Percentiles rank a stretch among this genome's conserved stretches.
Evolutionary conservation across 495 filamentous ascomycete species (phyloP).

Genomic region (Parachaetomium inaequale): DNA sequence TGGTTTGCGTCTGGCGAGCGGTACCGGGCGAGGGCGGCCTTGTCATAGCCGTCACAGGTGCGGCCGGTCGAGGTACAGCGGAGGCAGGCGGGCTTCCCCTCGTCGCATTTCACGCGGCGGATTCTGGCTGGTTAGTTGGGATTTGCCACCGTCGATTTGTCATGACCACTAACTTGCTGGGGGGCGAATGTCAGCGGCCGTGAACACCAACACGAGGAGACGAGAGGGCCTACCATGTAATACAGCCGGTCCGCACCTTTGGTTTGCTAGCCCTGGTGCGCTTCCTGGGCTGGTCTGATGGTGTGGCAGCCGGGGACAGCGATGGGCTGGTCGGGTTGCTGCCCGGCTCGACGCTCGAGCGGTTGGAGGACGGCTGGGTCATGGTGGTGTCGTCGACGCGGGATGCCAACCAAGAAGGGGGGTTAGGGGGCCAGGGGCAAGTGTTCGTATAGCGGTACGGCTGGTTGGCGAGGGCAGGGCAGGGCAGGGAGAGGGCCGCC

Average conservation of each 20-base stretch:
- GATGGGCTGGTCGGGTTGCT: constrained; percentile 19
- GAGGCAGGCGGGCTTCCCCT: constrained; percentile 39
- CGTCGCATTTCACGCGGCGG: constrained; percentile 41
- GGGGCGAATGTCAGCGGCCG: neutral
- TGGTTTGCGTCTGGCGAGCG: constrained; percentile 12
- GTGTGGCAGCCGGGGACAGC: constrained; percentile 4
- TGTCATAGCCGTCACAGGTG: constrained; percentile 43
- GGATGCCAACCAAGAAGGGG: neutral
- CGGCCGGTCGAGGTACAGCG: constrained; percentile 43
- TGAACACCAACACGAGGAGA: neutral
- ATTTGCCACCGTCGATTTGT: neutral
- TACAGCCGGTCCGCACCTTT: constrained; percentile 35
- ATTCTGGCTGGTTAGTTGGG: constrained; percentile 20
- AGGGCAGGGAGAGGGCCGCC: neutral
- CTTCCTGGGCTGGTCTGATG: constrained; percentile 21
- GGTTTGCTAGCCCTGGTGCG: constrained; percentile 35
- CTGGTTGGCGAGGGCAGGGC: constrained; percentile 7
- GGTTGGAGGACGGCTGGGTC: neutral
- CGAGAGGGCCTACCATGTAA: constrained; percentile 28
- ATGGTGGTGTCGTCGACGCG: neutral
- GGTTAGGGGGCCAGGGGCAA: neutral
- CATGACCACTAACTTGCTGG: constrained; percentile 21
- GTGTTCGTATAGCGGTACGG: neutral
- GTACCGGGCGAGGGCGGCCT: constrained; percentile 23
- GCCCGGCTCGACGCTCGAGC: constrained; percentile 9